A percentile compares a stretch with the other conserved stretches of the same genome.
Evolutionary conservation across 2,329 filamentous ascomycete species (phyloP).

Genomic region (Neoascochyta sp.): DNA sequence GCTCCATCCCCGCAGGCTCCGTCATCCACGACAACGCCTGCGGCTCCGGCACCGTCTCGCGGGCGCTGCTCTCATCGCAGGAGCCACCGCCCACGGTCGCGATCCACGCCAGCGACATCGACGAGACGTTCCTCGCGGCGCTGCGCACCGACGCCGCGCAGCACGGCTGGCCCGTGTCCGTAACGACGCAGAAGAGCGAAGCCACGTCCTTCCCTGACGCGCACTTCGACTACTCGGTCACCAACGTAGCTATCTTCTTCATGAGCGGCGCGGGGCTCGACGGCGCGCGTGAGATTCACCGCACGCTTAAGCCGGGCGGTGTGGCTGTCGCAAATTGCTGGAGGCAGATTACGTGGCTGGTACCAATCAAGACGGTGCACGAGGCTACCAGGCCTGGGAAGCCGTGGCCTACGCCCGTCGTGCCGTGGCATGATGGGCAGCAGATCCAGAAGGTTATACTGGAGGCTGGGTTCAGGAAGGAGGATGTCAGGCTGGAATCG

Average conservation of each 20-base stretch:
- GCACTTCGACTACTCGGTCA: conserved; percentile 40
- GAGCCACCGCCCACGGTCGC: conserved; percentile 7
- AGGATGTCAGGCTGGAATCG: conserved; percentile 19
- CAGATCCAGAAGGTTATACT: conserved; percentile 26
- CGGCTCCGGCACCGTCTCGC: conserved; percentile 30
- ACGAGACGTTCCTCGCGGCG: conserved; percentile 24
- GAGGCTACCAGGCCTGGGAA: conserved; percentile 15
- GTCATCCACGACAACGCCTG: conserved; percentile 37
- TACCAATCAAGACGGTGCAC: conserved; percentile 18
- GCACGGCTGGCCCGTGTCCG: conserved; percentile 23
- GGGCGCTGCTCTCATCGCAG: conserved; percentile 15
- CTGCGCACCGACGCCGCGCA: conserved; percentile 9
- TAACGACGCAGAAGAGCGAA: conserved; percentile 18
- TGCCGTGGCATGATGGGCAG: conserved; percentile 26
- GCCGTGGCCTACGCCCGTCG: conserved; percentile 14
- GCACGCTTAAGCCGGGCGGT: conserved; percentile 40
- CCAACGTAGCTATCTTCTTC: conserved; percentile 42
- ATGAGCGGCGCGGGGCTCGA: conserved; percentile 25
- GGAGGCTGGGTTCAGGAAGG: conserved; percentile 24
- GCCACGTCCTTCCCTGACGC: conserved; percentile 21
- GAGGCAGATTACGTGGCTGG: conserved; percentile 24
- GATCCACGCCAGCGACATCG: conserved; percentile 33
- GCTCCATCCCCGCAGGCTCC: conserved; percentile 20
- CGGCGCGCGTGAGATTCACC: conserved; percentile 38
- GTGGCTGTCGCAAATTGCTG: conserved; percentile 40